A percentile compares a stretch with the other conserved stretches of the same genome.
Conservation (phyloP, 768 basidiomycete species). For the Kwoniella europaea region DNA sequence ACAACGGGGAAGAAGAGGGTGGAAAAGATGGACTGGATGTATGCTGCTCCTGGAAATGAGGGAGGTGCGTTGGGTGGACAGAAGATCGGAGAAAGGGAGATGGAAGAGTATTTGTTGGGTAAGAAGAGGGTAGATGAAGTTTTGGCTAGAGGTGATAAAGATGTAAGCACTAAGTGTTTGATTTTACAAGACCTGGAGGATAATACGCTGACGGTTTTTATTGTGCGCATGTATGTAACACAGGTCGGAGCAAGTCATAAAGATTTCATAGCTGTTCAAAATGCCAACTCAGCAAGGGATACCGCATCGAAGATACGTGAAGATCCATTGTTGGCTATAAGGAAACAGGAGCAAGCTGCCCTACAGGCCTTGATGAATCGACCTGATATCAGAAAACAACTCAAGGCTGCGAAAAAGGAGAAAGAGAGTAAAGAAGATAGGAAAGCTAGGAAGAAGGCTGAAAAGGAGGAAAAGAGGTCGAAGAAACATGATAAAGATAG, state of each 20-base stretch:
- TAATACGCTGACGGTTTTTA: no score
- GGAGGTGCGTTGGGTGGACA: constrained; percentile 65
- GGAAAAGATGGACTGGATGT: constrained; percentile 99
- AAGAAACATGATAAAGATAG: constrained; percentile 43
- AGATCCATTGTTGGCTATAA: constrained; percentile 95
- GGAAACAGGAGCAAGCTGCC: constrained; percentile 94
- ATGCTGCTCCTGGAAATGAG: constrained; percentile 89
- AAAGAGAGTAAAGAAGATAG: constrained; percentile 40
- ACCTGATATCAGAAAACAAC: constrained; percentile 51
- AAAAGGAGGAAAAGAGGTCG: constrained; percentile 61
- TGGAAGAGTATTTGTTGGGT: constrained; percentile 95
- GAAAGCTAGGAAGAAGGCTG: constrained; percentile 60
- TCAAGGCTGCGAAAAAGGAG: constrained; percentile 53
- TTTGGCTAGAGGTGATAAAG: constrained; percentile 79
- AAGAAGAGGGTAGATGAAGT: constrained; percentile 98
- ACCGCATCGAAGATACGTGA: constrained; percentile 92
- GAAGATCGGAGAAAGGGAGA: constrained; percentile 67
- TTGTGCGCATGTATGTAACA: no score
- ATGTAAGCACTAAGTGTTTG: no score
- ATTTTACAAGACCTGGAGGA: no score
- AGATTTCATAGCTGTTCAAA: constrained; percentile 91
- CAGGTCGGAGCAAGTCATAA: constrained; percentile 65
- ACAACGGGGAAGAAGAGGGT: constrained; percentile 92
- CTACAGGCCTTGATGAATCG: constrained; percentile 70
- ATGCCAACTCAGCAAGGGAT: constrained; percentile 87